Base-by-base conservation (phyloP, 345 rosid genomes). In the Raphanus sativus region DNA sequence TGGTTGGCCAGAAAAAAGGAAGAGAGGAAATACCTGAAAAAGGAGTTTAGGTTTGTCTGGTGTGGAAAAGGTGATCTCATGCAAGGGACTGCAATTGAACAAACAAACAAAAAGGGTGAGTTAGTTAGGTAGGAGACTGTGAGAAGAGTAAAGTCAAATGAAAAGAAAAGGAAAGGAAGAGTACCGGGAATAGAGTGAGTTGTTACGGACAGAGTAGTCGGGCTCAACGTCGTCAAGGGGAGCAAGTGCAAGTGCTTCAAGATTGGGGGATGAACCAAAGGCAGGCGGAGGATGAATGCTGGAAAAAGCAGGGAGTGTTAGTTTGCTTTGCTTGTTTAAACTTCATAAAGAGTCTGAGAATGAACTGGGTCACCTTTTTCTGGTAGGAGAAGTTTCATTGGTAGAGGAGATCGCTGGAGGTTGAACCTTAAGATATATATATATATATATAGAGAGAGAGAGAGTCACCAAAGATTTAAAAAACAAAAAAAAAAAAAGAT, bases 221-320 rank as follows among this genome's bases (percentile, higher is more conserved):
- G 78, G 92, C 28, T 92, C 92, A 40, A 9, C 96, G 1, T 80
- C 92, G 30, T 92, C 92, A 42, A 11, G 52, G 52, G 52, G 5
- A 42, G 52, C n/a, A 12, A 10, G 13, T 2, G 90, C 97, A 78
- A 92, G 94, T 17, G 94, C 92, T 86, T 90, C 96, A 50, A 92
- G 98, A 84, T 92, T 92, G 42, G 93, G 97, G 1, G 98, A 94
- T 54, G 98, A 94, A 67, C 98, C 97, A 80, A 94, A 94, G 42
- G 98, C 92, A 71, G 98, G 98, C 4, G 98, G 97, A 16, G 98
- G 98, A 83, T 88, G 98, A 70, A 87, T 76, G 88, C 97, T 94
- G 93, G 69, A 16, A 52, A 42, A 70, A n/a, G 4, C 5, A 50
- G 26, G 7, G 7, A 25, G 50, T 45, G 56, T 61, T 36, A 62